phyloP scores from a whole-genome alignment of 345 rosid species.

The Barbarea vulgaris region DNA sequence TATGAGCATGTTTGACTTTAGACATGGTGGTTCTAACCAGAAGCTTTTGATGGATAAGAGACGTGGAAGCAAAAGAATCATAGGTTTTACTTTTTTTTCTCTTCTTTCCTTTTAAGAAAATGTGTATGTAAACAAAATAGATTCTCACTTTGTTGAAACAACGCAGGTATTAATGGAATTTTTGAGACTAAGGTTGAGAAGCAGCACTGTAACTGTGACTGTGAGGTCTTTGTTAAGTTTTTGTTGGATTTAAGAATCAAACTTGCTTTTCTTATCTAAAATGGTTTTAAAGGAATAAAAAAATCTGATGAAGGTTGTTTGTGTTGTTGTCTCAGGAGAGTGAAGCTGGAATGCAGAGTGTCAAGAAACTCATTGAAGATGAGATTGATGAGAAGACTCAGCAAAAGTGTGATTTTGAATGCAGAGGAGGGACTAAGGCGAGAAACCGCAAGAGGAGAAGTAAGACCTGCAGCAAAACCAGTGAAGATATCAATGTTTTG shows the following conservation, averaged over 20 bases:
- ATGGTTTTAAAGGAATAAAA: neutral
- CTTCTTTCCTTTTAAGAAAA: neutral
- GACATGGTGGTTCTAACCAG: slow-evolving; percentile 64
- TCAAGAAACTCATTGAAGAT: slow-evolving; percentile 86
- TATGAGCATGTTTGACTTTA: slow-evolving; percentile 79
- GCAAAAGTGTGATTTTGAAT: slow-evolving; percentile 40
- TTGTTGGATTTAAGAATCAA: slow-evolving; percentile 42
- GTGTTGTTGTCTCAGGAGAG: slow-evolving; percentile 49
- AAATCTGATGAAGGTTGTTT: slow-evolving; percentile 1
- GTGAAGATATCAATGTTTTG: slow-evolving; percentile 43
- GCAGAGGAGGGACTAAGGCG: slow-evolving; percentile 42
- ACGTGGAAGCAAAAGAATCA: slow-evolving; percentile 47
- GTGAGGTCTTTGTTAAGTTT: slow-evolving; percentile 42
- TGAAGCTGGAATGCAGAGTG: slow-evolving; percentile 52
- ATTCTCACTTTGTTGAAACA: slow-evolving; percentile 40
- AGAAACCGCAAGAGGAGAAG: slow-evolving; percentile 56
- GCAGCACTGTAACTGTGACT: slow-evolving; percentile 27
- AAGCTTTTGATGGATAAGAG: slow-evolving; percentile 71
- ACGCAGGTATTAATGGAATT: slow-evolving; percentile 37
- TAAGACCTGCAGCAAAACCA: slow-evolving; percentile 53
- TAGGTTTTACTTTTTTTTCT: slow-evolving; percentile 1
- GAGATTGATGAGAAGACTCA: slow-evolving; percentile 59
- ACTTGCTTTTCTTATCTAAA: neutral
- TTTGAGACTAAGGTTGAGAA: slow-evolving; percentile 42
- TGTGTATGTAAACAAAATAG: neutral